phyloP scores from a whole-genome alignment of 208 protist species.

The Wallacemonas collosoma region DNA sequence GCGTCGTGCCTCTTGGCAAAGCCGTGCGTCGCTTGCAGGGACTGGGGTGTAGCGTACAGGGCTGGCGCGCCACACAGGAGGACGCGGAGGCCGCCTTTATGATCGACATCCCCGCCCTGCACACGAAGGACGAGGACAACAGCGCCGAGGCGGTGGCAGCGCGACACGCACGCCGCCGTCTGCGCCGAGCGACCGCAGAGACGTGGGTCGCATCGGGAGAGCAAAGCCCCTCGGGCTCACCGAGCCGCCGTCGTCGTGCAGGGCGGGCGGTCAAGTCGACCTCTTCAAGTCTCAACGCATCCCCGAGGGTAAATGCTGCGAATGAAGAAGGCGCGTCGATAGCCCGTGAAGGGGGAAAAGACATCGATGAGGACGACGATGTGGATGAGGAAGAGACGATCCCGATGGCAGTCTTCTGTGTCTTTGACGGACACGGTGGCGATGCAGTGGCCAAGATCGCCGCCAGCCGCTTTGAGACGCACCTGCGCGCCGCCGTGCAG shows the following conservation, averaged over 20 bases:
- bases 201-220: neutral
- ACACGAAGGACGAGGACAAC: constrained; percentile 16
- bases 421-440: constrained; percentile 87
- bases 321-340: too few relatives aligned
- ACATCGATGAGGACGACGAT: too few relatives aligned
- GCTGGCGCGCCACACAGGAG: constrained; percentile 81
- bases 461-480: constrained; percentile 57
- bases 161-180: neutral
- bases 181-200: neutral
- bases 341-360: too few relatives aligned
- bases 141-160: constrained; percentile 8
- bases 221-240: neutral
- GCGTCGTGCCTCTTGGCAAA: constrained; percentile 45
- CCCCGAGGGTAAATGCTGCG: too few relatives aligned
- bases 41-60: constrained; percentile 68
- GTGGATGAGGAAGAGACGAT: constrained; percentile 36
- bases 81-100: constrained; percentile 76
- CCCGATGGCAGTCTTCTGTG: constrained; percentile 75
- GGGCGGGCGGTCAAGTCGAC: too few relatives aligned
- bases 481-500: constrained; percentile 54
- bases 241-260: too few relatives aligned
- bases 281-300: too few relatives aligned
- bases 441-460: constrained; percentile 76
- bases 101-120: constrained; percentile 53
- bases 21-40: constrained; percentile 46